phyloP scores from a whole-genome alignment of 2,329 filamentous ascomycete genomes.

The Ceratocystis huliohia region DNA sequence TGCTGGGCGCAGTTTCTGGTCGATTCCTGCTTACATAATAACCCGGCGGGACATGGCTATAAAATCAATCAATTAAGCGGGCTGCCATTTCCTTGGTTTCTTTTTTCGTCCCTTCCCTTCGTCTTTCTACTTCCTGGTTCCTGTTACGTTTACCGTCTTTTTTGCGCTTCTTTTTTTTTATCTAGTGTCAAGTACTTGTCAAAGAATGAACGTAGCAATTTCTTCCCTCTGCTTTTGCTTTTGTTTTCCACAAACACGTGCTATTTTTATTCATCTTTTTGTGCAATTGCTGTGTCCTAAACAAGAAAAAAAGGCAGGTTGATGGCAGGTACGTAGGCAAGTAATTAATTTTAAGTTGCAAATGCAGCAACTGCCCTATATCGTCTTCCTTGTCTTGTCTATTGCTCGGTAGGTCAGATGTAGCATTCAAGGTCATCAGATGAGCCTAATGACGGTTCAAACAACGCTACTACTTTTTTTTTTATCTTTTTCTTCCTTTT shows the following conservation, averaged over 20 bases:
- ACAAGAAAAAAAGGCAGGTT: neutral
- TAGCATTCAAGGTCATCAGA: neutral
- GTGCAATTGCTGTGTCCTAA: neutral
- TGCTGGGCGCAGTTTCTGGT: neutral
- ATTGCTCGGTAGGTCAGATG: neutral
- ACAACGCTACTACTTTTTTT: neutral
- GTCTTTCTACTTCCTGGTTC: neutral
- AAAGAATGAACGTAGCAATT: neutral
- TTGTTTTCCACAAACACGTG: neutral
- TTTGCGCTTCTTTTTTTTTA: neutral
- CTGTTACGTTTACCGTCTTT: slow-evolving; percentile 5
- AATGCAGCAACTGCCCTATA: too few relatives aligned
- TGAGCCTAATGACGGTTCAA: neutral
- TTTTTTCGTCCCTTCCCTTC: neutral
- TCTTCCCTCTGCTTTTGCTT: neutral
- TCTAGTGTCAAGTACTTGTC: neutral
- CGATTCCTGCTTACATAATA: neutral
- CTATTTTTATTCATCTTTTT: too few relatives aligned
- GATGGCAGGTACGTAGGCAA: neutral
- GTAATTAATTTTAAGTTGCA: too few relatives aligned
- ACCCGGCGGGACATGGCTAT: neutral
- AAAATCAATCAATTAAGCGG: neutral
- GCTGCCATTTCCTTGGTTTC: neutral
- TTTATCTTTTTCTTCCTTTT: neutral
- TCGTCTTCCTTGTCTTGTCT: neutral